phyloP scores from a whole-genome alignment of 345 rosid species.

The Schrenkiella parvula region DNA sequence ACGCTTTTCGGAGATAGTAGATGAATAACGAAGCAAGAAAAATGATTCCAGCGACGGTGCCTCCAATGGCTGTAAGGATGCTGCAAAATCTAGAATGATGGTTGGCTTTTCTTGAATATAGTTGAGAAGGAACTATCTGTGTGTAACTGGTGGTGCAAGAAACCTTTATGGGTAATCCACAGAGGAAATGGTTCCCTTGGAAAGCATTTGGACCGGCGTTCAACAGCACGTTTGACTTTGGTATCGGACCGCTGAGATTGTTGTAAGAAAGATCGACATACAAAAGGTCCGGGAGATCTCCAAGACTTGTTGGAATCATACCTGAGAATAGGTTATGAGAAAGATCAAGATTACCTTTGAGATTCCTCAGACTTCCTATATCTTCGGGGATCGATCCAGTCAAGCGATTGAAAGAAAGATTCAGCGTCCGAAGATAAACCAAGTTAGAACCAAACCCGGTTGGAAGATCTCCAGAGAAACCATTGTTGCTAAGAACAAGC shows the following conservation, averaged over 20 bases:
- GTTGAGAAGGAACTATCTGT: constrained; percentile 18
- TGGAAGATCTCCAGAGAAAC: constrained; percentile 59
- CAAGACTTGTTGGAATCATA: constrained; percentile 62
- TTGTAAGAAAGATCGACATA: constrained; percentile 76
- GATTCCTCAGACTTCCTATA: constrained; percentile 50
- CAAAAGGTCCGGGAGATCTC: constrained; percentile 58
- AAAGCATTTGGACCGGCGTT: constrained; percentile 80
- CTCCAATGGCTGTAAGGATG: constrained; percentile 15
- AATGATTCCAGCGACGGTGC: constrained; percentile 43
- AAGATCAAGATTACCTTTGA: constrained; percentile 63
- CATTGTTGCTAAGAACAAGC: constrained; percentile 56
- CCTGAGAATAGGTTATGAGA: constrained; percentile 74
- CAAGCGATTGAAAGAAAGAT: constrained; percentile 61
- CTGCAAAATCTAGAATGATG: constrained; percentile 5
- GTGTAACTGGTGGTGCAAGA: constrained; percentile 36
- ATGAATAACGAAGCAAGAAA: constrained; percentile 46
- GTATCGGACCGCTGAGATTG: constrained; percentile 70
- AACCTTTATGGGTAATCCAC: constrained; percentile 63
- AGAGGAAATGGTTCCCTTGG: constrained; percentile 61
- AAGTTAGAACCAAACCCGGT: constrained; percentile 39
- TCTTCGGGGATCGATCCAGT: constrained; percentile 55
- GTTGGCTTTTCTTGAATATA: constrained; percentile 14
- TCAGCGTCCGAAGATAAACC: constrained; percentile 42
- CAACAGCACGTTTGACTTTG: constrained; percentile 45
- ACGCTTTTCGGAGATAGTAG: constrained; percentile 40